These are phyloP conservation scores for Lithohypha guttulata DNA, from an alignment of 2,329 filamentous ascomycete species.

Conservation along the genomic window DNA sequence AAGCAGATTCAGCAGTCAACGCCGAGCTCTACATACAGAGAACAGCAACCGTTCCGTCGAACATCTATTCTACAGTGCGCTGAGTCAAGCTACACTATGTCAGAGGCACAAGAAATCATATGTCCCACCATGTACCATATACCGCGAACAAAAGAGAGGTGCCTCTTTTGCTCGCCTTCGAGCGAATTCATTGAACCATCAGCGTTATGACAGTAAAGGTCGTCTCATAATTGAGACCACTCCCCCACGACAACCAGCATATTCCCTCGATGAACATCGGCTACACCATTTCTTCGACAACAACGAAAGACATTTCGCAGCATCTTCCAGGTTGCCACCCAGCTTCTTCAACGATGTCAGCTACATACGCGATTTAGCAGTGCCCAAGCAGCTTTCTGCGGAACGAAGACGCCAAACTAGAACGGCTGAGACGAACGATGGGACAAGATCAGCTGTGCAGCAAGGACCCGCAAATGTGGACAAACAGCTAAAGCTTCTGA, in stretches of 20 bases:
- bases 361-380: slow-evolving; percentile 12
- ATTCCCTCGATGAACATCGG: slow-evolving; percentile 1
- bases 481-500: slow-evolving; percentile 17
- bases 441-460: slow-evolving; percentile 27
- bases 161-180: background rate
- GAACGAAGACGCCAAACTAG: background rate
- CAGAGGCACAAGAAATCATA: slow-evolving; percentile 1
- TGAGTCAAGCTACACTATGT: background rate
- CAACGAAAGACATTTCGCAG: slow-evolving; percentile 16
- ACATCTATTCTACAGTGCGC: slow-evolving; percentile 3
- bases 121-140: background rate
- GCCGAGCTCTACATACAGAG: background rate
- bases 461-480: slow-evolving; percentile 25
- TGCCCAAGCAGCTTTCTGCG: background rate
- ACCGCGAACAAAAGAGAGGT: background rate
- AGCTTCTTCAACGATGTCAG: slow-evolving; percentile 19
- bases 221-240: slow-evolving; percentile 7
- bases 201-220: slow-evolving; percentile 6
- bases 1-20: background rate
- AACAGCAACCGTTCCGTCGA: background rate
- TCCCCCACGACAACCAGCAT: slow-evolving; percentile 3
- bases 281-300: slow-evolving; percentile 13
- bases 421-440: slow-evolving; percentile 5
- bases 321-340: slow-evolving; percentile 14
- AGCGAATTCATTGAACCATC: background rate